These are phyloP conservation scores for Alternaria novae-zelandiae DNA, from an alignment of 2,329 filamentous ascomycete genomes.

Conservation along the genomic window DNA sequence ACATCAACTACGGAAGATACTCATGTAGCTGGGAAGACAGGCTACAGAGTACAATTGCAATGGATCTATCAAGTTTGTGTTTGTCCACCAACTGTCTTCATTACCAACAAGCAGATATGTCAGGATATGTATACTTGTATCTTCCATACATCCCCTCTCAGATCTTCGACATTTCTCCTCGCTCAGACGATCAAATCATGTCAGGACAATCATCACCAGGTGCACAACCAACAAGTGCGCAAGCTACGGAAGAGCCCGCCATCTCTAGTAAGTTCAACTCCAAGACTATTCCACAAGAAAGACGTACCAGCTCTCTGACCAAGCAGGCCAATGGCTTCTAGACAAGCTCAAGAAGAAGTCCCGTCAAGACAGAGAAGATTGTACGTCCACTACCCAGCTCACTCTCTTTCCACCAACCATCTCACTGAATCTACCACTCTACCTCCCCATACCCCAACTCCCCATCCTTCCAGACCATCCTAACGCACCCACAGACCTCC, in stretches of 20 bases:
- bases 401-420: no score
- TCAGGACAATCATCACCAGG: neutral
- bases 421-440: no score
- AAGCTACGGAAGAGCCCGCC: neutral
- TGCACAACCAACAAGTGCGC: neutral
- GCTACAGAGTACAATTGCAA: accelerated
- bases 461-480: no score
- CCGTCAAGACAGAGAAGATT: neutral
- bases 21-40: neutral
- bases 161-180: neutral
- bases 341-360: neutral
- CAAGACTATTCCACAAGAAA: neutral
- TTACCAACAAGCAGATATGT: neutral
- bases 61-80: neutral
- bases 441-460: no score
- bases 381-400: neutral
- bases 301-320: neutral
- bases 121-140: neutral
- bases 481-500: no score
- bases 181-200: accelerated
- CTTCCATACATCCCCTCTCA: neutral
- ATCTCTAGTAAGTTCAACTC: neutral
- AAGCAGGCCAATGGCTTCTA: neutral
- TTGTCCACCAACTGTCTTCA: neutral
- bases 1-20: neutral